Percentiles rank a stretch among this genome's conserved stretches.
These are phyloP conservation scores for Fusarium aywerte DNA, from an alignment of 2,329 filamentous ascomycete species.

Conservation along the genomic window DNA sequence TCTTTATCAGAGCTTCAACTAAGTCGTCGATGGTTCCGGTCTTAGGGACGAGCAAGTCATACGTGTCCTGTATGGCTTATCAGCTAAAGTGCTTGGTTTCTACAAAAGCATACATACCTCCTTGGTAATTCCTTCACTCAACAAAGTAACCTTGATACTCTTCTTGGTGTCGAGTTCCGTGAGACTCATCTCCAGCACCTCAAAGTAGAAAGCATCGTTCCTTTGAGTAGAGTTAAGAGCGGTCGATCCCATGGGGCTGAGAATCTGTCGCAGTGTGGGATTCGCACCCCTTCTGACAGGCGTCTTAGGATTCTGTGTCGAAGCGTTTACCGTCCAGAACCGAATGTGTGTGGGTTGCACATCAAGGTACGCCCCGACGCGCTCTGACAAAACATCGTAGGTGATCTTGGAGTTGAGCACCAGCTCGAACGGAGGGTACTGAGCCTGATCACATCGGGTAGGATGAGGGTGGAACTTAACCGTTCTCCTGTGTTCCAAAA, in stretches of 20 bases:
- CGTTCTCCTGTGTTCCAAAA: constrained; percentile 83
- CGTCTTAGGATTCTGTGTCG: constrained; percentile 79
- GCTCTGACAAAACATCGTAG: constrained; percentile 87
- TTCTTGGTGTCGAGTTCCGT: constrained; percentile 95
- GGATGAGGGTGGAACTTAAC: constrained; percentile 81
- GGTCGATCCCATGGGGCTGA: constrained; percentile 75
- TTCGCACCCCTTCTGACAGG: constrained; percentile 78
- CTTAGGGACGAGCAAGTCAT: constrained; percentile 88
- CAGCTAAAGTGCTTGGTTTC: not conserved
- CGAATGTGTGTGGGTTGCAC: constrained; percentile 88
- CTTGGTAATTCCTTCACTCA: constrained; percentile 91
- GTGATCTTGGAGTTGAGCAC: constrained; percentile 87
- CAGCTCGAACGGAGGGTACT: constrained; percentile 77
- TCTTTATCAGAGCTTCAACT: constrained; percentile 79
- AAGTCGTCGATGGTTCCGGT: constrained; percentile 84
- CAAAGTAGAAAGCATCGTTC: constrained; percentile 86
- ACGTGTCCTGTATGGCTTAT: constrained; percentile 67
- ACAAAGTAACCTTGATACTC: constrained; percentile 81
- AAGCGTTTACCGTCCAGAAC: constrained; percentile 86
- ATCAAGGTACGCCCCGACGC: constrained; percentile 80
- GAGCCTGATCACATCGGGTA: constrained; percentile 62
- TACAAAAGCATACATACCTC: constrained; percentile 67
- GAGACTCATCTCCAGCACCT: constrained; percentile 92
- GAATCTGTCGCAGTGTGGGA: constrained; percentile 80
- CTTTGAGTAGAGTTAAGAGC: constrained; percentile 77